Evolutionary conservation across 2,329 filamentous ascomycete genomes (phyloP).

Genomic region (Paecilomyces niveus): DNA sequence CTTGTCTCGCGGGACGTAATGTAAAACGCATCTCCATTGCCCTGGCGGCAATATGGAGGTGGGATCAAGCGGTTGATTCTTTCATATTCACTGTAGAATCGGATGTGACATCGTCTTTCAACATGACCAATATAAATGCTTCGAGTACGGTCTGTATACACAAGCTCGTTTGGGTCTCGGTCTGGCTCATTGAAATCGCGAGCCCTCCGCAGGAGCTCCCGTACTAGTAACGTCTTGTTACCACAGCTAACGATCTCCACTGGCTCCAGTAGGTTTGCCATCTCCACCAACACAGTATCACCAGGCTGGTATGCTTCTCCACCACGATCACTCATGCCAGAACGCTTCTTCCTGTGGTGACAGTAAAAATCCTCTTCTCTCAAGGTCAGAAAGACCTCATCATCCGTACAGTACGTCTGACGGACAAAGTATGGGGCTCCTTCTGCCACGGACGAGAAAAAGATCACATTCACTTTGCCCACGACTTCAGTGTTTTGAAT

Average conservation of each 20-base stretch:
- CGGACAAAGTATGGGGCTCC: constrained; percentile 58
- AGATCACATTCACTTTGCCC: constrained; percentile 52
- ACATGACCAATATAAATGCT: constrained; percentile 38
- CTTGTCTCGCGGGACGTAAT: constrained; percentile 42
- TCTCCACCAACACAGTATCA: constrained; percentile 52
- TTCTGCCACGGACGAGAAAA: constrained; percentile 43
- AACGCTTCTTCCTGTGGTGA: constrained; percentile 20
- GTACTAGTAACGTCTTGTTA: constrained; percentile 35
- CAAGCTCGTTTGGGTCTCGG: constrained; percentile 46
- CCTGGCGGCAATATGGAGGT: constrained; percentile 58
- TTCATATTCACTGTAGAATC: constrained; percentile 43
- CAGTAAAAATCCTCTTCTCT: constrained; percentile 51
- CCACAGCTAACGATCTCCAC: constrained; percentile 48
- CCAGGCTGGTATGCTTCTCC: constrained; percentile 40
- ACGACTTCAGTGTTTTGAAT: constrained; percentile 52
- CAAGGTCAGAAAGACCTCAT: constrained; percentile 58
- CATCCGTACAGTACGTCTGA: constrained; percentile 57
- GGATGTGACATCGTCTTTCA: constrained; percentile 52
- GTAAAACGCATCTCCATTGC: constrained; percentile 61
- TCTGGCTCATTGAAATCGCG: constrained; percentile 33
- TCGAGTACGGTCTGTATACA: constrained; percentile 40
- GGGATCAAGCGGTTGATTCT: constrained; percentile 36
- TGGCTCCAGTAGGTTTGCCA: constrained; percentile 46
- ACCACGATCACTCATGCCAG: neutral
- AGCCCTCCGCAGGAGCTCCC: constrained; percentile 47